Base-by-base conservation (phyloP, 805 yeast genomes). In the Hanseniaspora meyeri region DNA sequence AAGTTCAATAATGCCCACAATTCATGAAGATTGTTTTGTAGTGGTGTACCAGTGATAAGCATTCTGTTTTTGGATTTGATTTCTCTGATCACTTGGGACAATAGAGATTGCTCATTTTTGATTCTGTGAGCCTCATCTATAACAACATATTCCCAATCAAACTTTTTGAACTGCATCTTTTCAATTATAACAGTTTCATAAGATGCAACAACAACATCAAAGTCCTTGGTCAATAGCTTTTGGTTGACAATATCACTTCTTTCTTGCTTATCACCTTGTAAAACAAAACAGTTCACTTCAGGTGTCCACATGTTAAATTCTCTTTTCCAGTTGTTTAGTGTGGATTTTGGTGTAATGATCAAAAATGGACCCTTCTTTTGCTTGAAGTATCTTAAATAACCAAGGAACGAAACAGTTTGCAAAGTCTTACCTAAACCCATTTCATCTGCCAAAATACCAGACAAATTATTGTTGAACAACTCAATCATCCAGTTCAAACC, bases 381-480 rank as follows among this genome's bases (percentile, higher is more conserved):
- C 61, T 76, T 79, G 55, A 80, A 67, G 63, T 79, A 83, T 59
- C 93, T 74, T 43, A 85, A 70, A 64, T 82, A 85, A 1, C 91
- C 91, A 47, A 85, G 68, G 60, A 83, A 82, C 8, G 91, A 79
- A 60, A 85, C 85, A 0, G 91, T 85, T 67, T 85, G 93, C 58
- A 85, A 70, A 3, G 93, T 85, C 66, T 85, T 85, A 62, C 93
- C 93, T 59, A 85, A 70, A 1, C 93, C 93, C 93, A 85, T 85
- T 69, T 85, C 93, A 68, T 85, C 93, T 0, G 93, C 93, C 58
- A 85, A 72, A 27, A 85, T 85, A 59, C 93, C 93, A 1, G 85
- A 78, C 48, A 85, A 70, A 59, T 80, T 78, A 69, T 83, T 83
- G 60, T 80, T 83, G 62, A 82, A 79, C 58, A 85, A 68, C 1